phyloP scores from a whole-genome alignment of 1,284 basidiomycete genomes.

The Lignosus rhinocerotis region DNA sequence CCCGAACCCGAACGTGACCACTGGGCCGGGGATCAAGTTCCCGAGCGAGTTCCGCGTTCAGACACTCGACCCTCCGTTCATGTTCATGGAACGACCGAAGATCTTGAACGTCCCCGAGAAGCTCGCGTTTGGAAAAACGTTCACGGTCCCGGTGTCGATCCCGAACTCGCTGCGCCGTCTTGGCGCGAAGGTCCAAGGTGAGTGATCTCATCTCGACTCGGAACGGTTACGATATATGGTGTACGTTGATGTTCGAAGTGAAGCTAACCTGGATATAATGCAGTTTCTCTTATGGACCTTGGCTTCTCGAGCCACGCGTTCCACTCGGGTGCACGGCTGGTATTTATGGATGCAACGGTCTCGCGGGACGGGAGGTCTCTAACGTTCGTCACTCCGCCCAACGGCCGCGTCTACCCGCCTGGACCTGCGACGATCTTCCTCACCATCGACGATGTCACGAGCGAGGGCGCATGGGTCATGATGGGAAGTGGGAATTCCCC shows the following conservation, averaged over 20 bases:
- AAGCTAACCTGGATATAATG: background rate
- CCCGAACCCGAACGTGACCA: constrained; percentile 40
- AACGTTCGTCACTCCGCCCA: constrained; percentile 44
- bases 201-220: background rate
- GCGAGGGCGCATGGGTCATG: constrained; percentile 44
- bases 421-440: constrained; percentile 50
- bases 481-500: constrained; percentile 41
- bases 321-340: constrained; percentile 46
- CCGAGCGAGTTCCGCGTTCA: constrained; percentile 50
- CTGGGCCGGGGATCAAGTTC: constrained; percentile 24
- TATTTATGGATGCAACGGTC: constrained; percentile 44
- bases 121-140: constrained; percentile 39
- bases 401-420: constrained; percentile 48
- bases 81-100: constrained; percentile 38
- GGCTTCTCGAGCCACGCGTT: constrained; percentile 50
- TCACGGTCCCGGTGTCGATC: constrained; percentile 40
- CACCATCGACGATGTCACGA: constrained; percentile 50
- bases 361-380: constrained; percentile 39
- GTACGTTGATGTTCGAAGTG: background rate
- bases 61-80: constrained; percentile 50
- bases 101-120: constrained; percentile 38
- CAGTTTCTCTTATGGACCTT: constrained; percentile 46
- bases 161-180: constrained; percentile 30
- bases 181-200: constrained; percentile 38
- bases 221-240: background rate